Evolutionary conservation across 2,329 filamentous ascomycete species (phyloP).

Genomic region (Magnaporthiopsis poae): DNA sequence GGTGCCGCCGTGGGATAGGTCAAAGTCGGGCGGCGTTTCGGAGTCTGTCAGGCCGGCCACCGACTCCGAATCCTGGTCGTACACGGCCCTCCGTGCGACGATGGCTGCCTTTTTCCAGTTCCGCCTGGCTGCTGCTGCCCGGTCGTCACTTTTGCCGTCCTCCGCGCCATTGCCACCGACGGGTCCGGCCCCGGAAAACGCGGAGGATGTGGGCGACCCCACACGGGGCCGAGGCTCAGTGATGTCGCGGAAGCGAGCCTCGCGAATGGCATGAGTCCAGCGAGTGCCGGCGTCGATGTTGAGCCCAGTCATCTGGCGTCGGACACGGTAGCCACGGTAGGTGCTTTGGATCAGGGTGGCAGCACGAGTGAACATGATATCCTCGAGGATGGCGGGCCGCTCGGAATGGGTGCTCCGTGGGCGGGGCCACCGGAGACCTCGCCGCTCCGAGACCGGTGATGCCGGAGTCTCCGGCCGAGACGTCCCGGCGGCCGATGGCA

Average conservation of each 20-base stretch:
- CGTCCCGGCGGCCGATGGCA: background rate
- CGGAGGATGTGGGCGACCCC: slow-evolving; percentile 6
- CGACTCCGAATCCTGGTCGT: slow-evolving; percentile 23
- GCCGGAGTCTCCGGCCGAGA: background rate
- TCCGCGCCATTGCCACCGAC: slow-evolving; percentile 9
- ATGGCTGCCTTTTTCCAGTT: slow-evolving; percentile 68
- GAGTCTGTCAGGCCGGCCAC: slow-evolving; percentile 34
- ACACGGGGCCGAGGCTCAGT: slow-evolving; percentile 33
- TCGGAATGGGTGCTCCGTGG: background rate
- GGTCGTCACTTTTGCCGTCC: background rate
- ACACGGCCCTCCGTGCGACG: slow-evolving; percentile 62
- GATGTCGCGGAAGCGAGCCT: slow-evolving; percentile 43
- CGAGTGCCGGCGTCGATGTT: slow-evolving; percentile 59
- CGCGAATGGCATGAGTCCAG: slow-evolving; percentile 58
- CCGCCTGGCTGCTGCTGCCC: slow-evolving; percentile 37
- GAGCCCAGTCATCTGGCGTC: slow-evolving; percentile 60
- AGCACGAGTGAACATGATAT: slow-evolving; percentile 29
- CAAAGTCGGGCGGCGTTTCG: slow-evolving; percentile 18
- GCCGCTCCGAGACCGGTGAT: background rate
- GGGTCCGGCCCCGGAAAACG: slow-evolving; percentile 7
- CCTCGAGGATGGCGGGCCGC: slow-evolving; percentile 13
- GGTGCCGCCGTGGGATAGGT: slow-evolving; percentile 16
- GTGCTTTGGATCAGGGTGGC: slow-evolving; percentile 56
- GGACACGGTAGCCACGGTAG: slow-evolving; percentile 66
- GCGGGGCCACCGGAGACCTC: too few species aligned